Evolutionary conservation across 2,329 filamentous ascomycete genomes (phyloP), one percentile per base, ranked within the genome.

Genomic region (Talaromyces pinophilus): DNA sequence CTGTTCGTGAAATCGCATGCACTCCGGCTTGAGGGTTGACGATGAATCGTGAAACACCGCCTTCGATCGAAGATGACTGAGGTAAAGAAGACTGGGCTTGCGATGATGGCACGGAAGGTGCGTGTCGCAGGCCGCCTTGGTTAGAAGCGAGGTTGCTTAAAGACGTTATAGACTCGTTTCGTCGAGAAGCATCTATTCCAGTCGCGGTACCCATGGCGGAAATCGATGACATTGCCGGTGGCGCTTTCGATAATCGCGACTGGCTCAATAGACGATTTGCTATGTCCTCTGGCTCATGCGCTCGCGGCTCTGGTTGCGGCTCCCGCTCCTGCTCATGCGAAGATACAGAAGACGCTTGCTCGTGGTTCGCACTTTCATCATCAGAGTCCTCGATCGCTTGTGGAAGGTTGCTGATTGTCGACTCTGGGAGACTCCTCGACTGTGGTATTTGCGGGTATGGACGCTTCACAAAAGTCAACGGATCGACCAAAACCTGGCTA

Each of bases 41-140:
- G 40, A 83, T 78, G 66, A 83, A 83, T 57, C 78, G 76, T 2
- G 81, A 82, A 13, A 83, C 80, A 4, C 80, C 81, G 5, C 79
- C 79, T 71, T 82, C 81, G 40, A 79, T 79, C n/a, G 81, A 82
- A 2, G 80, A 82, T n/a, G 81, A 81, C n/a, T 78, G 73, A 8
- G 76, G 70, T 17, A 76, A 71, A n/a, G 40, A 67, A 75, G 5
- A 71, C 69, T n/a, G 76, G 71, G 19, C 72, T 73, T 66, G 69
- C 72, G 10, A 72, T 69, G 50, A 74, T 69, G 22, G 72, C 4
- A 74, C 72, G 19, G 76, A 72, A 17, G 75, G 70, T 8, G 72
- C 74, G 17, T 76, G 76, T 19, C 75, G 74, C 40, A 73, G 67
- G 15, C 70, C 73, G 50, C 76, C 74, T 46, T 77, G 72, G 60